Evolutionary conservation across 116 monocot species (phyloP).

Genomic region (Dioscorea cayenensis): DNA sequence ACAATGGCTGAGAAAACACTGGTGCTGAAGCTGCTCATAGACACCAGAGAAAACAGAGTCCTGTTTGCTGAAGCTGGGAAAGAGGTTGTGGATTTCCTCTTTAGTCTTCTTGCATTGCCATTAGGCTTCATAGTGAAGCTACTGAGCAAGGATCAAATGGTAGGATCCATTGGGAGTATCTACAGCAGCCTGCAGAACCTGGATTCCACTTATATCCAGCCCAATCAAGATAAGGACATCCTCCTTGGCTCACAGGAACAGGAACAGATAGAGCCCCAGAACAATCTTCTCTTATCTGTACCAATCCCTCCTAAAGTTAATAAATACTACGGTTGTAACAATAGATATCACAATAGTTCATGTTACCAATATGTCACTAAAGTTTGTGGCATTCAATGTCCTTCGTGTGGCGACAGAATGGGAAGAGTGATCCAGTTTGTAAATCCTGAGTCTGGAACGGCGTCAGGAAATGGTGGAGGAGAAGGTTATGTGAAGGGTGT

Average conservation of each 20-base stretch:
- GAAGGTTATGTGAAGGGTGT: conserved; percentile 1
- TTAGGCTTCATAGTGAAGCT: not conserved
- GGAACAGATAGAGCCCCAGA: no score
- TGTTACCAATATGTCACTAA: not conserved
- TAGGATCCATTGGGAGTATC: not conserved
- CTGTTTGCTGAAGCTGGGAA: conserved; percentile 25
- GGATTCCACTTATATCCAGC: conserved; percentile 8
- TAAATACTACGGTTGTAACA: not conserved
- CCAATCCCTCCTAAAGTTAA: not conserved
- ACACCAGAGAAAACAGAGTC: conserved; percentile 12
- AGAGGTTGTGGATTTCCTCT: conserved; percentile 22
- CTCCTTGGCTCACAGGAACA: not conserved
- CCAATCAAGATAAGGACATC: not conserved
- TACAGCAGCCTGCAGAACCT: conserved; percentile 13
- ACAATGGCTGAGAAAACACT: not conserved
- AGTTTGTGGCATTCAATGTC: no score
- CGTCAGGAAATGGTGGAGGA: no score
- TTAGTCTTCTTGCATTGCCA: conserved; percentile 20
- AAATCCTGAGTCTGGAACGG: no score
- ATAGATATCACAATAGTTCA: not conserved
- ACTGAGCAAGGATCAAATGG: no score
- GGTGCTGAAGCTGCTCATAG: conserved; percentile 22
- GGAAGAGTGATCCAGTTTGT: no score
- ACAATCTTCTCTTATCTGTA: conserved; percentile 3
- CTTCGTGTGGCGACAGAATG: no score